Evolutionary conservation across 768 basidiomycete genomes (phyloP).

Genomic region (Hypholoma sublateritium): DNA sequence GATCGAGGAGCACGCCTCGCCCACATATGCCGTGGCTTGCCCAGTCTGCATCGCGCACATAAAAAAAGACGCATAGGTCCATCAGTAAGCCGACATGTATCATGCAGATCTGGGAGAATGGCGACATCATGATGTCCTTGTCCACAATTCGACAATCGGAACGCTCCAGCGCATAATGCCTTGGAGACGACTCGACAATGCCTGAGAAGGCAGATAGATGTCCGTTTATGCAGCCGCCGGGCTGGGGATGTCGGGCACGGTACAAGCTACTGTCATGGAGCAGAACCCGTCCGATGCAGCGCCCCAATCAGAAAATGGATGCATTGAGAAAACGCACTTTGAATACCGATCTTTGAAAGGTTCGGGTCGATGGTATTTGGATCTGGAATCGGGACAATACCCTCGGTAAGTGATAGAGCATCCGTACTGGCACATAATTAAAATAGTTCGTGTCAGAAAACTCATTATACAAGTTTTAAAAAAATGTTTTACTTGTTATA

Average conservation of each 20-base stretch:
- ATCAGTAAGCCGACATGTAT: not conserved
- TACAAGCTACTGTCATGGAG: not conserved
- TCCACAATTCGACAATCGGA: no score
- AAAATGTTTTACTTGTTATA: slow-evolving; percentile 54
- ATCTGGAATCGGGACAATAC: slow-evolving; percentile 46
- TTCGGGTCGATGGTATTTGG: slow-evolving; percentile 47
- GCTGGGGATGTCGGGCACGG: not conserved
- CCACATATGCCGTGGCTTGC: slow-evolving; percentile 70
- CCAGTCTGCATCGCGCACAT: slow-evolving; percentile 48
- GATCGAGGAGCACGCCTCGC: slow-evolving; percentile 65
- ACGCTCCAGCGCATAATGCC: not conserved
- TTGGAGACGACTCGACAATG: not conserved
- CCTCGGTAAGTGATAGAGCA: slow-evolving; percentile 39
- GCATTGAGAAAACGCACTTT: slow-evolving; percentile 48
- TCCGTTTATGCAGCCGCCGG: not conserved
- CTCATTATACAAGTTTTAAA: not conserved
- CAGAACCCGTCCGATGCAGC: not conserved
- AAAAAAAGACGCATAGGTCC: not conserved
- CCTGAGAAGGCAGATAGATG: not conserved
- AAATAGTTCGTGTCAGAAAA: not conserved
- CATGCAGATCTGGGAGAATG: slow-evolving; percentile 4
- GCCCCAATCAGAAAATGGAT: not conserved
- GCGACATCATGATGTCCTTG: no score
- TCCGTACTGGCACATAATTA: slow-evolving; percentile 19
- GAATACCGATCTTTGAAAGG: slow-evolving; percentile 58